A percentile compares a stretch with the other conserved stretches of the same genome.
phyloP scores from a whole-genome alignment of 1,284 basidiomycete species.

The Neonothopanus nambi region DNA sequence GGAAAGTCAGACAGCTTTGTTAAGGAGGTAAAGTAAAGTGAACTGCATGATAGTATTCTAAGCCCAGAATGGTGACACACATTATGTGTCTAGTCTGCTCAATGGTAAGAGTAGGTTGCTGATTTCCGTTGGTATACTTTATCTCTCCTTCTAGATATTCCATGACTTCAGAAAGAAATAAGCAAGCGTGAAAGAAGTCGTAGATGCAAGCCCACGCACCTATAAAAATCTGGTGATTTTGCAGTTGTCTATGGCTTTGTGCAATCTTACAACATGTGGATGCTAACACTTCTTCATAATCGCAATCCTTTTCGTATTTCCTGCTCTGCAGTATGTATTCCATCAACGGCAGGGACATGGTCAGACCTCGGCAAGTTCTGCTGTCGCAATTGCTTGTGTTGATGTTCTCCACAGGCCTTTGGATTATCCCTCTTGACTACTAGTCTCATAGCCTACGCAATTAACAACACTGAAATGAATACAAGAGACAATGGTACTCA shows the following conservation, averaged over 20 bases:
- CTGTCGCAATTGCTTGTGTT: slow-evolving; percentile 63
- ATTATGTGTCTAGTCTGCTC: slow-evolving; percentile 85
- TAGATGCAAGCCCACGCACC: slow-evolving; percentile 50
- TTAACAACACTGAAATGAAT: background rate
- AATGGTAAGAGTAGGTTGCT: slow-evolving; percentile 78
- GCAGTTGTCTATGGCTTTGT: slow-evolving; percentile 95
- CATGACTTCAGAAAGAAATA: slow-evolving; percentile 62
- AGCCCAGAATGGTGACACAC: slow-evolving; percentile 89
- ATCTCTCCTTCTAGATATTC: slow-evolving; percentile 96
- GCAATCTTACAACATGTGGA: slow-evolving; percentile 87
- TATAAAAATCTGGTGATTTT: slow-evolving; percentile 93
- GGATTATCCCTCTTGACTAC: slow-evolving; percentile 51
- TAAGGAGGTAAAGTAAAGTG: background rate
- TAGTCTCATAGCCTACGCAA: slow-evolving; percentile 78
- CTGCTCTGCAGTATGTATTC: slow-evolving; percentile 70
- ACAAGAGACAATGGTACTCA: background rate
- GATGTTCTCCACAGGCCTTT: slow-evolving; percentile 26
- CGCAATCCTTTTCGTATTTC: slow-evolving; percentile 88
- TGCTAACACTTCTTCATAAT: slow-evolving; percentile 98
- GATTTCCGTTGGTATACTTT: slow-evolving; percentile 69
- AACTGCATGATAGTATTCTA: slow-evolving; percentile 87
- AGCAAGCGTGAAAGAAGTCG: background rate
- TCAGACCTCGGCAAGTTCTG: slow-evolving; percentile 52
- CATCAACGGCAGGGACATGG: slow-evolving; percentile 57
- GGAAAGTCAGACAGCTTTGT: background rate